These are phyloP conservation scores for Magnaporthales sp. DNA, from an alignment of 2,329 filamentous ascomycete genomes.

Conservation along the genomic window DNA sequence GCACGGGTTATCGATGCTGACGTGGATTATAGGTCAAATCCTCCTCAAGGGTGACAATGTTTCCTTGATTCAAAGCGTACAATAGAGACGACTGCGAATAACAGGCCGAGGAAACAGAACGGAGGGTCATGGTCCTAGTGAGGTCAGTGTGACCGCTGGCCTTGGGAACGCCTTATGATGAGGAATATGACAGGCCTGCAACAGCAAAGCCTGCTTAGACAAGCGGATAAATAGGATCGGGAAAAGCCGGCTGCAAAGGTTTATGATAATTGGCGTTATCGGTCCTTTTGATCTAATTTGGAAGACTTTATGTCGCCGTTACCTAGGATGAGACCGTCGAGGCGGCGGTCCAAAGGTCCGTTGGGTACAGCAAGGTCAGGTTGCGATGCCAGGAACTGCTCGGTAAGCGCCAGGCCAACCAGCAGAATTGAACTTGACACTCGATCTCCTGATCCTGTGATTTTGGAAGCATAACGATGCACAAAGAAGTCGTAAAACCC, in stretches of 20 bases:
- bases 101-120: not conserved
- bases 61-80: slow-evolving; percentile 60
- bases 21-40: slow-evolving; percentile 56
- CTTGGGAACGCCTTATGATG: not conserved
- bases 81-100: not conserved
- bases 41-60: slow-evolving; percentile 85
- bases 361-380: slow-evolving; percentile 56
- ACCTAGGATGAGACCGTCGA: slow-evolving; percentile 71
- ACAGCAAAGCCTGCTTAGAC: not conserved
- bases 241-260: not conserved
- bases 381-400: slow-evolving; percentile 64
- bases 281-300: not conserved
- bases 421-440: slow-evolving; percentile 31
- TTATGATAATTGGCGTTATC: not conserved
- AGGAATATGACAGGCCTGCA: not conserved
- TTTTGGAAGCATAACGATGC: slow-evolving; percentile 54
- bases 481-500: slow-evolving; percentile 97
- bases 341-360: slow-evolving; percentile 65
- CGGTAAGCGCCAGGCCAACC: slow-evolving; percentile 73
- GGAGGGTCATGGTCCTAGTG: not conserved
- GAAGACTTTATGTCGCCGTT: slow-evolving; percentile 48
- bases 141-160: not conserved
- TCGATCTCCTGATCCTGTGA: slow-evolving; percentile 21
- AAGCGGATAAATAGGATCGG: not conserved
- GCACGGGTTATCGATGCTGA: not conserved